These are phyloP conservation scores for Coemansia reversa DNA, from an alignment of 192 early-diverging fungal genomes.

Conservation along the genomic window DNA sequence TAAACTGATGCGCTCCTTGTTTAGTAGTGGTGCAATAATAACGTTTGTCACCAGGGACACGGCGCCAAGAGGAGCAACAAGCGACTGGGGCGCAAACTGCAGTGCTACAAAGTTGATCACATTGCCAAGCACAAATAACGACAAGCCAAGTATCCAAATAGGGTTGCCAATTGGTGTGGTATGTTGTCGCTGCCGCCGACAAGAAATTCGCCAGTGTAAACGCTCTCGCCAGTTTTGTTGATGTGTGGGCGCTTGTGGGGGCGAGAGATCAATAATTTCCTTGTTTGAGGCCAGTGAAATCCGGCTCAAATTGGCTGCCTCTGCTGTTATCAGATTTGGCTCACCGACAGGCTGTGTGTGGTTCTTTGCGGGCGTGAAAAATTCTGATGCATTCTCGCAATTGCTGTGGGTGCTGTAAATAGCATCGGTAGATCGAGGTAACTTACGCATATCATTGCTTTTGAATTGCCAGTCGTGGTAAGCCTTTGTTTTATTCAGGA, in stretches of 20 bases:
- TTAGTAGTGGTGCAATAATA: conserved; percentile 72
- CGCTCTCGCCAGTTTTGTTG: too few relatives aligned
- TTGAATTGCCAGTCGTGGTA: too few relatives aligned
- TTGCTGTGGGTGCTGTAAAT: too few relatives aligned
- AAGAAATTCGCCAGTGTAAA: neutral
- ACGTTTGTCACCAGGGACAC: conserved; percentile 80
- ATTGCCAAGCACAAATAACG: conserved; percentile 71
- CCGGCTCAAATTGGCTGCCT: neutral
- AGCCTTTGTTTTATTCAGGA: neutral
- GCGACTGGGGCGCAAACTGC: conserved; percentile 79
- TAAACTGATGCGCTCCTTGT: conserved; percentile 66
- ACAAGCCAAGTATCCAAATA: conserved; percentile 66
- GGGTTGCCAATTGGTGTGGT: conserved; percentile 36
- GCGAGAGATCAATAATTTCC: too few relatives aligned
- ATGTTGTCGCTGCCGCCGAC: neutral
- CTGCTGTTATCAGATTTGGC: neutral
- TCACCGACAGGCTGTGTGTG: too few relatives aligned
- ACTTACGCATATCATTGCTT: too few relatives aligned
- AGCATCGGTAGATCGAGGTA: too few relatives aligned
- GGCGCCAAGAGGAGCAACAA: conserved; percentile 75
- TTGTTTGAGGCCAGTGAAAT: neutral
- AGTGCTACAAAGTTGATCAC: conserved; percentile 70
- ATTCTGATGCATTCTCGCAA: too few relatives aligned
- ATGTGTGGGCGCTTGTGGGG: too few relatives aligned
- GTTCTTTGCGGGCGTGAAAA: too few relatives aligned